phyloP scores from a whole-genome alignment of 805 yeast genomes.

The Pichia paraexigua region DNA sequence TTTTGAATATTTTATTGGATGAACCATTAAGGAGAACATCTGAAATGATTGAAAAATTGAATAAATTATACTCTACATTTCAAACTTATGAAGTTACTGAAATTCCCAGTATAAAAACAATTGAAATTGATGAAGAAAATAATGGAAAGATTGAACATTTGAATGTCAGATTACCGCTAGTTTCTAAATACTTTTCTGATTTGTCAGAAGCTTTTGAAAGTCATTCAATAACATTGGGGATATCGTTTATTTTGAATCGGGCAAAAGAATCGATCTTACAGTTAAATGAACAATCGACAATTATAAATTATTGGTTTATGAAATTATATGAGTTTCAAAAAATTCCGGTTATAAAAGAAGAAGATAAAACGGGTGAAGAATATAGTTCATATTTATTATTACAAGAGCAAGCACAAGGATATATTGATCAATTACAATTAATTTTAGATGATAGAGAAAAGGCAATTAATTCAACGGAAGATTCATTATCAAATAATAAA shows the following conservation, averaged over 20 bases:
- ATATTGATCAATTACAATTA: constrained; percentile 46
- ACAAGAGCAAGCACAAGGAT: constrained; percentile 62
- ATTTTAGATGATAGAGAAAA: constrained; percentile 38
- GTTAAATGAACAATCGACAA: constrained; percentile 44
- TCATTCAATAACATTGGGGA: constrained; percentile 11
- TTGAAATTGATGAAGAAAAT: constrained; percentile 1
- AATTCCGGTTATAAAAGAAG: constrained; percentile 34
- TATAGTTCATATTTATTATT: constrained; percentile 65
- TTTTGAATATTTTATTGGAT: constrained; percentile 47
- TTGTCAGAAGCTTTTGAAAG: not conserved
- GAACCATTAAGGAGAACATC: constrained; percentile 34
- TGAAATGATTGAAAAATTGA: constrained; percentile 19
- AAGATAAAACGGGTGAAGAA: constrained; percentile 55
- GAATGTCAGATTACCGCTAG: constrained; percentile 2
- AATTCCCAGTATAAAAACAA: not conserved
- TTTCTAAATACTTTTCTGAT: constrained; percentile 5
- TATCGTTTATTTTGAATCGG: constrained; percentile 22
- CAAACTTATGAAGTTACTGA: constrained; percentile 4
- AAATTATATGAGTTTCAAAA: constrained; percentile 36
- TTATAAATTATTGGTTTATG: constrained; percentile 45
- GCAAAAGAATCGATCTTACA: constrained; percentile 22
- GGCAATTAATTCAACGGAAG: constrained; percentile 26
- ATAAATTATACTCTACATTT: constrained; percentile 12
- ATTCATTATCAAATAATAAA: constrained; percentile 2
- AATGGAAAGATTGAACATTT: not conserved